These are phyloP conservation scores for Halophytophthora polymorphica DNA, from an alignment of 352 stramenopile species.

Conservation along the genomic window DNA sequence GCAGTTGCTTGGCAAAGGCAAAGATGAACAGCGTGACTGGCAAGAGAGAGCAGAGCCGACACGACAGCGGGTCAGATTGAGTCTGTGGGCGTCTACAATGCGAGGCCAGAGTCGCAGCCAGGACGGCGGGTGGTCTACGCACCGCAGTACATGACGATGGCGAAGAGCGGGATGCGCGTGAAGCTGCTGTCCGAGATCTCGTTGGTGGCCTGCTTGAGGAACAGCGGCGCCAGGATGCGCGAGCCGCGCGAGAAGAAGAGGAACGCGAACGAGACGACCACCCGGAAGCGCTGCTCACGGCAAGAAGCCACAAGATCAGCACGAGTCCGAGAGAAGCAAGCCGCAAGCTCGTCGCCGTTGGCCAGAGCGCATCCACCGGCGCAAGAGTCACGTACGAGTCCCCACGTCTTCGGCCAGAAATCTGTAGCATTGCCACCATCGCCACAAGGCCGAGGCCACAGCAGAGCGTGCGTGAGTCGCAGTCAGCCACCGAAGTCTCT, in stretches of 20 bases:
- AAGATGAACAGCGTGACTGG: constrained; percentile 60
- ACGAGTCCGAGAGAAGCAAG: neutral
- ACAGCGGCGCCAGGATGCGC: constrained; percentile 67
- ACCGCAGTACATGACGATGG: constrained; percentile 66
- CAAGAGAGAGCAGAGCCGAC: neutral
- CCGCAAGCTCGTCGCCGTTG: neutral
- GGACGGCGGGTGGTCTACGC: constrained; percentile 3
- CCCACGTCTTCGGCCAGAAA: constrained; percentile 73
- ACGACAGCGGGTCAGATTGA: neutral
- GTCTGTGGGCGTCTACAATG: neutral
- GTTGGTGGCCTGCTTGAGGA: constrained; percentile 67
- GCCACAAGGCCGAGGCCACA: constrained; percentile 3
- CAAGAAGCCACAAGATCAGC: neutral
- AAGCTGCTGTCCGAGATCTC: constrained; percentile 37
- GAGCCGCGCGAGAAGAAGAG: constrained; percentile 69
- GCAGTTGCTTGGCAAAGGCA: constrained; percentile 91
- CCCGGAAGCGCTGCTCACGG: constrained; percentile 43
- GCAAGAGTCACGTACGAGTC: constrained; percentile 30
- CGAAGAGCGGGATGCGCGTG: constrained; percentile 34
- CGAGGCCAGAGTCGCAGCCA: neutral
- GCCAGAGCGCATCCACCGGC: neutral
- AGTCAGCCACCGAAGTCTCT: constrained; percentile 3
- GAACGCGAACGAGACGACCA: constrained; percentile 57
- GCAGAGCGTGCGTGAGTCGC: constrained; percentile 3
- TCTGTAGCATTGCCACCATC: constrained; percentile 27